phyloP scores from a whole-genome alignment of 768 basidiomycete genomes.

The Boletus reticuloceps region DNA sequence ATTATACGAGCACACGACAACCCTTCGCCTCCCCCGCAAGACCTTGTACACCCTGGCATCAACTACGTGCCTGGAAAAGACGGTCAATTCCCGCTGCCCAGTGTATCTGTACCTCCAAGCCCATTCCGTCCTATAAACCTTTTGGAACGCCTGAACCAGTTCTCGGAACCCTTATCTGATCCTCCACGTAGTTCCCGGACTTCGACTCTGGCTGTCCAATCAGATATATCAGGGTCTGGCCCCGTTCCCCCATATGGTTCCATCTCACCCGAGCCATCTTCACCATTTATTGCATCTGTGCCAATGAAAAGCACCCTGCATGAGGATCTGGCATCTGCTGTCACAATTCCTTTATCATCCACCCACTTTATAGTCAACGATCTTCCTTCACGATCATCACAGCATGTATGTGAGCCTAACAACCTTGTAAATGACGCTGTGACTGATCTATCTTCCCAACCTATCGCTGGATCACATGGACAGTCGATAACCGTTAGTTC shows the following conservation, averaged over 20 bases:
- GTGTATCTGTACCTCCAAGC: conserved; percentile 25
- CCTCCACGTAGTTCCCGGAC: background rate
- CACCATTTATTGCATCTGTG: conserved; percentile 21
- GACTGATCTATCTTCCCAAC: background rate
- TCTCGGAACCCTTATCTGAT: conserved; percentile 5
- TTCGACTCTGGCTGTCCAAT: conserved; percentile 1
- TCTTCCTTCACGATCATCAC: conserved; percentile 22
- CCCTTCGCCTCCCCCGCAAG: conserved; percentile 63
- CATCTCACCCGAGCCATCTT: conserved; percentile 44
- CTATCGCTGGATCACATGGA: background rate
- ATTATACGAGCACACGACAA: conserved; percentile 72
- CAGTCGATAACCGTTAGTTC: conserved; percentile 1
- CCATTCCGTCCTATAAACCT: conserved; percentile 33
- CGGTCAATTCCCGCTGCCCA: conserved; percentile 13
- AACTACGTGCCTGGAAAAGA: conserved; percentile 17
- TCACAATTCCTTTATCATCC: conserved; percentile 8
- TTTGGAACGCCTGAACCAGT: conserved; percentile 25
- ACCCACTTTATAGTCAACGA: conserved; percentile 17
- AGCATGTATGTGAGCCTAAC: conserved; percentile 9
- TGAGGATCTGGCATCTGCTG: background rate
- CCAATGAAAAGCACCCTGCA: background rate
- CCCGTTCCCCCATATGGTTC: conserved; percentile 29
- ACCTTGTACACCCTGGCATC: conserved; percentile 13
- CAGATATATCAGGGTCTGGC: background rate
- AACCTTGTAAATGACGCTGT: conserved; percentile 1